Evolutionary conservation across 768 basidiomycete genomes (phyloP).

Genomic region (Lactarius sanguifluus): DNA sequence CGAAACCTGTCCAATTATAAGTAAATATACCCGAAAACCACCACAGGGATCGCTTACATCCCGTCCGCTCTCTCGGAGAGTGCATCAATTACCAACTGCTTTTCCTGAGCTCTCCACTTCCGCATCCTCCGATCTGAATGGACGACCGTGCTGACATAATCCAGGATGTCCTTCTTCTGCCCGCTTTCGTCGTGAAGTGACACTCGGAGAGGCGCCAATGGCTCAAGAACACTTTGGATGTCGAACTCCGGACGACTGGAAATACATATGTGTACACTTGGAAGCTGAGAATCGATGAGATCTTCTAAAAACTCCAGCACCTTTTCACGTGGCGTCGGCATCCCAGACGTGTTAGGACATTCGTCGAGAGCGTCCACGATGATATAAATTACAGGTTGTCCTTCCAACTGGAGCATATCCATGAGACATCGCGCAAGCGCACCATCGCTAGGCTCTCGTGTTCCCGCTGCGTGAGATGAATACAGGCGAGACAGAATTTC

Average conservation of each 20-base stretch:
- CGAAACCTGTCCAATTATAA: neutral
- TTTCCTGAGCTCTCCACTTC: neutral
- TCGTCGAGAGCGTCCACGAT: neutral
- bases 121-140: neutral
- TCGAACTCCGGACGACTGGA: neutral
- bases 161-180: neutral
- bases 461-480: neutral
- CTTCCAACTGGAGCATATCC: neutral
- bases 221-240: neutral
- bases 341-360: constrained; percentile 1
- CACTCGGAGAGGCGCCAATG: neutral
- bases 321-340: neutral
- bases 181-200: neutral
- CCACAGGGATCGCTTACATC: neutral
- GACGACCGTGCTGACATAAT: neutral
- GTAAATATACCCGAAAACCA: neutral
- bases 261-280: neutral
- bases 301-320: neutral
- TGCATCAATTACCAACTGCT: neutral
- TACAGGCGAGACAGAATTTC: neutral
- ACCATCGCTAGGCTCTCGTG: neutral
- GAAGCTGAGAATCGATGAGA: neutral
- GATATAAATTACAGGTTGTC: neutral
- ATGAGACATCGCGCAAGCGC: neutral
- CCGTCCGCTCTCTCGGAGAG: constrained; percentile 1